Conservation (phyloP, 495 filamentous ascomycete species). For the Umbilicaria muhlenbergii region DNA sequence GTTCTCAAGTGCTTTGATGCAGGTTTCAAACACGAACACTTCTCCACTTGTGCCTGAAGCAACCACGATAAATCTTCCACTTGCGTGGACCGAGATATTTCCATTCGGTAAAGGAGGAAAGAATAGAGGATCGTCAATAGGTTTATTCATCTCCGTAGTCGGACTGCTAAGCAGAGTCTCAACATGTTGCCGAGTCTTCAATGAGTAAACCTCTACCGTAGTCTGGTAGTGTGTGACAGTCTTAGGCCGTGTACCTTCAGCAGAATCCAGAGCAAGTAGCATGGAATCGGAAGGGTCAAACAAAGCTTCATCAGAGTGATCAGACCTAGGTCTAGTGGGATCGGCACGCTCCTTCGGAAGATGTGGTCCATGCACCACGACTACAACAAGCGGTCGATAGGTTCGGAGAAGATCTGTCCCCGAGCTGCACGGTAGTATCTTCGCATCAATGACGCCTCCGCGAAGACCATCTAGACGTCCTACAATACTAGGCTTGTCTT, state of each 20-base stretch:
- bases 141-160: slow-evolving; percentile 2
- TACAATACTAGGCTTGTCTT: slow-evolving; percentile 40
- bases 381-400: slow-evolving; percentile 49
- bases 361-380: slow-evolving; percentile 61
- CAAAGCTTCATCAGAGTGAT: slow-evolving; percentile 6
- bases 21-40: slow-evolving; percentile 51
- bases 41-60: slow-evolving; percentile 74
- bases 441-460: slow-evolving; percentile 68
- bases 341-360: slow-evolving; percentile 25
- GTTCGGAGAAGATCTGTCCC: slow-evolving; percentile 23
- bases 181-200: slow-evolving; percentile 50
- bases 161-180: slow-evolving; percentile 49
- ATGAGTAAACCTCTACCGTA: slow-evolving; percentile 69
- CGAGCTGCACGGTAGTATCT: slow-evolving; percentile 49
- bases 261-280: slow-evolving; percentile 9
- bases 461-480: slow-evolving; percentile 58
- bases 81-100: slow-evolving; percentile 51
- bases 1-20: slow-evolving; percentile 14
- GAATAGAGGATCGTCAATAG: slow-evolving; percentile 23
- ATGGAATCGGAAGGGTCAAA: slow-evolving; percentile 12
- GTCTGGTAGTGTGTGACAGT: slow-evolving; percentile 55
- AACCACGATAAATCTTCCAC: slow-evolving; percentile 50
- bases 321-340: background rate
- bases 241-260: slow-evolving; percentile 11
- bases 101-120: slow-evolving; percentile 49